A percentile compares a stretch with the other conserved stretches of the same genome.
Conservation (phyloP, 1,284 basidiomycete genomes). For the Earliella scabrosa region DNA sequence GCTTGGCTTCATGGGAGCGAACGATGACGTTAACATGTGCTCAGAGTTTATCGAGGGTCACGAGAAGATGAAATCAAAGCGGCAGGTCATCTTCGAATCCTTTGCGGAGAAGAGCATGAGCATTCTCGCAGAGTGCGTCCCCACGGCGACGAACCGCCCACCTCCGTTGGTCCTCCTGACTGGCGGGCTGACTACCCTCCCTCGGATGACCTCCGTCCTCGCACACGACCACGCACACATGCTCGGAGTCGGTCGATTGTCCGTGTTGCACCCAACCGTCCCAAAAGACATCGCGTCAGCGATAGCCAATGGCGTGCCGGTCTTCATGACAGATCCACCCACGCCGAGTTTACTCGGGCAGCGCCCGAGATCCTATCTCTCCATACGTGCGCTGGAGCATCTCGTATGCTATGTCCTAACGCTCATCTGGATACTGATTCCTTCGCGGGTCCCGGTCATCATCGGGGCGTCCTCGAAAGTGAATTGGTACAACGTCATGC, state of each 20-base stretch:
- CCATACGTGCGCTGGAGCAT: conserved; percentile 18
- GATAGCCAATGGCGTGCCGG: not conserved
- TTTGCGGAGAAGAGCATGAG: conserved; percentile 60
- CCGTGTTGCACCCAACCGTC: conserved; percentile 68
- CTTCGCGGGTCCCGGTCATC: conserved; percentile 26
- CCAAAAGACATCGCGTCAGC: conserved; percentile 26
- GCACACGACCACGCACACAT: conserved; percentile 64
- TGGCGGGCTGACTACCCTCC: conserved; percentile 74
- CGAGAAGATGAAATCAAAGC: conserved; percentile 34
- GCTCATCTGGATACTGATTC: conserved; percentile 22
- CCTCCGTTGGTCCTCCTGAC: conserved; percentile 78
- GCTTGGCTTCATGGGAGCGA: too few species aligned
- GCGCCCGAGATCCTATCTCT: conserved; percentile 5
- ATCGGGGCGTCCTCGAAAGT: conserved; percentile 32
- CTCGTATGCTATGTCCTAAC: conserved; percentile 8
- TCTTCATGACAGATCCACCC: conserved; percentile 12
- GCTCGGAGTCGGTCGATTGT: conserved; percentile 76
- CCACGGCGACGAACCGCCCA: conserved; percentile 22
- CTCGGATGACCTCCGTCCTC: conserved; percentile 61
- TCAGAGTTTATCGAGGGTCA: conserved; percentile 34
- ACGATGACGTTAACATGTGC: not conserved
- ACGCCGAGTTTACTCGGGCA: conserved; percentile 12
- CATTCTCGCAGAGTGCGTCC: conserved; percentile 39
- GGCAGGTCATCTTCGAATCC: conserved; percentile 65
- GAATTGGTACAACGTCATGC: conserved; percentile 32